These are phyloP conservation scores for Globisporangium solare DNA, from an alignment of 352 stramenopile genomes.

Conservation along the genomic window DNA sequence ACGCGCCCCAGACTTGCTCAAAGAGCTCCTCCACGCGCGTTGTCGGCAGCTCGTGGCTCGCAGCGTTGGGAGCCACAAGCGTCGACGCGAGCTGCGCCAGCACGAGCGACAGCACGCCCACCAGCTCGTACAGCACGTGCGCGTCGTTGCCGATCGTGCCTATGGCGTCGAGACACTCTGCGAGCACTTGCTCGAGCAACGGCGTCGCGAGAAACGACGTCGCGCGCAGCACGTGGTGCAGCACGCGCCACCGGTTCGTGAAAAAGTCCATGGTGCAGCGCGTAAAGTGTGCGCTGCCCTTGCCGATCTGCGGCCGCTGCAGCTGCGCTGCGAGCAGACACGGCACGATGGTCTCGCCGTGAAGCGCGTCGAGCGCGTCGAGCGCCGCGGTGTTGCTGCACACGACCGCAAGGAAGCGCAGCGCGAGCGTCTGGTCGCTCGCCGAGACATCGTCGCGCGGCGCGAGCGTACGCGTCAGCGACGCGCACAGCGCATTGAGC, in stretches of 20 bases:
- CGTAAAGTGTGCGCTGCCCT: conserved; percentile 15
- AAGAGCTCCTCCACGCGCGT: conserved; percentile 38
- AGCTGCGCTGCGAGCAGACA: conserved; percentile 26
- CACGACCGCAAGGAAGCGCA: conserved; percentile 31
- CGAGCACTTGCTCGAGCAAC: conserved; percentile 32
- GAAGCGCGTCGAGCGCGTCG: conserved; percentile 31
- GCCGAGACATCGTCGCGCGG: conserved; percentile 6
- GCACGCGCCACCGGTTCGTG: conserved; percentile 49
- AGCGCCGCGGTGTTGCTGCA: conserved; percentile 21
- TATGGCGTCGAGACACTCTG: conserved; percentile 45
- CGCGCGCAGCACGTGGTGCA: conserved; percentile 42
- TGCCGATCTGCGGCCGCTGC: conserved; percentile 9
- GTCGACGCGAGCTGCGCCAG: conserved; percentile 40
- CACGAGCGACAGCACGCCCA: conserved; percentile 52
- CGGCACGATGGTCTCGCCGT: conserved; percentile 27
- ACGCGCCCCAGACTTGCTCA: conserved; percentile 58
- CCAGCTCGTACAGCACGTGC: conserved; percentile 55
- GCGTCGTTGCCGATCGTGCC: conserved; percentile 52
- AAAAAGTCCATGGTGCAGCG: conserved; percentile 35
- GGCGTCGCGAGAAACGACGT: conserved; percentile 43
- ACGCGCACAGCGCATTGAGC: conserved; percentile 28
- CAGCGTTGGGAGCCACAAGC: conserved; percentile 9
- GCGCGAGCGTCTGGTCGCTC: conserved; percentile 33
- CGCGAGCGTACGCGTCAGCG: conserved; percentile 20
- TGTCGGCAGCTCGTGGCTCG: conserved; percentile 9